Evolutionary conservation across 192 early-diverging fungal genomes (phyloP).

Genomic region (Mortierella alpina): DNA sequence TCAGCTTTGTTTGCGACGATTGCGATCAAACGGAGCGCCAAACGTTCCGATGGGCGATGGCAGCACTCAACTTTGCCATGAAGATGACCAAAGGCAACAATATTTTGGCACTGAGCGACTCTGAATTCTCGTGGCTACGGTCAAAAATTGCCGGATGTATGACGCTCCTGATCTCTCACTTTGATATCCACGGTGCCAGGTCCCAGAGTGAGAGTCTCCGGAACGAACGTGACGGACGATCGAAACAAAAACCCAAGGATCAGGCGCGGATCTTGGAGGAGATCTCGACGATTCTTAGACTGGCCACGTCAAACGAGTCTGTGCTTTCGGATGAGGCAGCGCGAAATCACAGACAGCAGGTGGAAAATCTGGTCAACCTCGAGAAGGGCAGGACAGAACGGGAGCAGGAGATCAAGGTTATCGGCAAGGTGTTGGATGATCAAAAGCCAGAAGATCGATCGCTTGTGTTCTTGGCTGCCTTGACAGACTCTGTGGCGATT

Average conservation of each 20-base stretch:
- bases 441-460: slow-evolving; percentile 82
- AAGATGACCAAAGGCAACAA: slow-evolving; percentile 77
- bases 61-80: slow-evolving; percentile 87
- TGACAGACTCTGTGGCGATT: slow-evolving; percentile 81
- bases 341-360: slow-evolving; percentile 21
- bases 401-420: slow-evolving; percentile 64
- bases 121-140: slow-evolving; percentile 78
- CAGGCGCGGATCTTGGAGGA: slow-evolving; percentile 35
- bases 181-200: slow-evolving; percentile 81
- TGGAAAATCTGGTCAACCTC: slow-evolving; percentile 59
- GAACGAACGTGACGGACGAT: slow-evolving; percentile 40
- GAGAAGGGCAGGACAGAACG: slow-evolving; percentile 59
- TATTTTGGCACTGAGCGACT: slow-evolving; percentile 74
- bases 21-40: slow-evolving; percentile 82
- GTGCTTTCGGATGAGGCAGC: slow-evolving; percentile 53
- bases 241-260: slow-evolving; percentile 30
- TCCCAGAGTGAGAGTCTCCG: slow-evolving; percentile 52
- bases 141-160: slow-evolving; percentile 82
- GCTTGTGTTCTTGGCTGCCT: slow-evolving; percentile 79
- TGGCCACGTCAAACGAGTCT: slow-evolving; percentile 30
- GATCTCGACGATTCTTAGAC: slow-evolving; percentile 44
- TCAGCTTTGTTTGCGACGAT: slow-evolving; percentile 86
- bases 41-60: slow-evolving; percentile 87
- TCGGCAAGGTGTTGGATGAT: slow-evolving; percentile 85
- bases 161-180: slow-evolving; percentile 82